Conservation (phyloP, 495 filamentous ascomycete genomes). For the Aspergillus funiculosus region DNA sequence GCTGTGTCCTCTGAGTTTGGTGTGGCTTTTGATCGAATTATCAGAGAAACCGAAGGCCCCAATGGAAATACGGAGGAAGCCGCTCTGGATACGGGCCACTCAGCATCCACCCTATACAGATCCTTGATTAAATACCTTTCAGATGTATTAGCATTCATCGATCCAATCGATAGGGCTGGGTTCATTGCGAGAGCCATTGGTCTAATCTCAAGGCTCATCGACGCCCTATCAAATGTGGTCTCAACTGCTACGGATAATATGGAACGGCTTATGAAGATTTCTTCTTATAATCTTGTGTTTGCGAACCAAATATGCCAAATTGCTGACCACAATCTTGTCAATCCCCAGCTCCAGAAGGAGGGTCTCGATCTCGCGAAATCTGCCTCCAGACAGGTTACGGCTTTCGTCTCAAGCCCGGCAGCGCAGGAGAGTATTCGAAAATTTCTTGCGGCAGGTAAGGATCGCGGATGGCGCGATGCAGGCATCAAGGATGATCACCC, state of each 20-base stretch:
- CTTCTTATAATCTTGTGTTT: slow-evolving; percentile 34
- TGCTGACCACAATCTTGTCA: slow-evolving; percentile 34
- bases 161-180: slow-evolving; percentile 41
- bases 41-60: slow-evolving; percentile 23
- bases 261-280: slow-evolving; percentile 21
- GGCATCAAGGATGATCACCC: slow-evolving; percentile 59
- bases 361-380: slow-evolving; percentile 26
- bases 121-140: slow-evolving; percentile 45
- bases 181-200: slow-evolving; percentile 32
- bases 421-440: slow-evolving; percentile 48
- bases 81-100: not conserved
- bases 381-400: slow-evolving; percentile 28
- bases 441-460: slow-evolving; percentile 60
- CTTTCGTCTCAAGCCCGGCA: slow-evolving; percentile 32
- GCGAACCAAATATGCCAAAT: slow-evolving; percentile 40
- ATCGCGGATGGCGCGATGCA: slow-evolving; percentile 48
- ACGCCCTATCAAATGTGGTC: slow-evolving; percentile 23
- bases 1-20: slow-evolving; percentile 62
- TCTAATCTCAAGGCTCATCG: slow-evolving; percentile 27
- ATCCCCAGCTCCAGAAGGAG: slow-evolving; percentile 19
- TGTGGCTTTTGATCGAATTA: slow-evolving; percentile 49
- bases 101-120: slow-evolving; percentile 21
- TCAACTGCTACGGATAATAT: slow-evolving; percentile 17
- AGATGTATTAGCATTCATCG: slow-evolving; percentile 46
- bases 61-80: slow-evolving; percentile 1